These are phyloP conservation scores for Leptographium lundbergii DNA, from an alignment of 2,329 filamentous ascomycete species.

Conservation along the genomic window DNA sequence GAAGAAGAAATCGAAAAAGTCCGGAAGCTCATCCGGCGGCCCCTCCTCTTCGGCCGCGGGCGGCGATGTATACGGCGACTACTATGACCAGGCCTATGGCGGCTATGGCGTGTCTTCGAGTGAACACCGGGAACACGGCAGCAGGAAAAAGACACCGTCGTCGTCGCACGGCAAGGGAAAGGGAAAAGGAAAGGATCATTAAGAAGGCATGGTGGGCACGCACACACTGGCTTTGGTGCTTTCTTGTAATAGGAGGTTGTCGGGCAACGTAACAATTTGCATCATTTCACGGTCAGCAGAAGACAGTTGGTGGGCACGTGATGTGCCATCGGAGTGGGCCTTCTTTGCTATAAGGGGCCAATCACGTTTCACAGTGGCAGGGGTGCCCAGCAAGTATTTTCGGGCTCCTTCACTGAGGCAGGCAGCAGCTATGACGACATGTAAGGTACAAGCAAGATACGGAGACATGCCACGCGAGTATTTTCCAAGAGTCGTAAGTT, in stretches of 20 bases:
- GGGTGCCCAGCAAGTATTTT: too few species aligned
- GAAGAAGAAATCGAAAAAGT: conserved; percentile 6
- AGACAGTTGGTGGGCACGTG: background rate
- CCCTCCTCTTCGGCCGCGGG: background rate
- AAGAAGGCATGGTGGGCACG: background rate
- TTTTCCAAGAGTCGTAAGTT: background rate
- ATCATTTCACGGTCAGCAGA: too few species aligned
- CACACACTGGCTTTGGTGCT: background rate
- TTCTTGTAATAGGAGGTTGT: too few species aligned
- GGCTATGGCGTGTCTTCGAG: background rate
- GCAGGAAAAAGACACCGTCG: background rate
- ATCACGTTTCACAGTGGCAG: background rate
- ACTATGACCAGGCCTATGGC: background rate
- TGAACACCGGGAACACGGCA: background rate
- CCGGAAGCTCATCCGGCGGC: background rate
- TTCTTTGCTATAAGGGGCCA: background rate
- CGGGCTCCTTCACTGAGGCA: background rate
- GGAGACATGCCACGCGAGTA: background rate
- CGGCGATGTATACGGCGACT: background rate
- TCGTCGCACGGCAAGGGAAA: background rate
- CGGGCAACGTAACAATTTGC: too few species aligned
- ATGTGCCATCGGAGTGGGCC: background rate
- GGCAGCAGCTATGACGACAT: background rate
- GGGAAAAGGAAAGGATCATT: background rate
- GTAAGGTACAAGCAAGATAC: background rate